Conservation (phyloP, 202 grass and related monocot genomes). For the Hordeum pubiflorum region DNA sequence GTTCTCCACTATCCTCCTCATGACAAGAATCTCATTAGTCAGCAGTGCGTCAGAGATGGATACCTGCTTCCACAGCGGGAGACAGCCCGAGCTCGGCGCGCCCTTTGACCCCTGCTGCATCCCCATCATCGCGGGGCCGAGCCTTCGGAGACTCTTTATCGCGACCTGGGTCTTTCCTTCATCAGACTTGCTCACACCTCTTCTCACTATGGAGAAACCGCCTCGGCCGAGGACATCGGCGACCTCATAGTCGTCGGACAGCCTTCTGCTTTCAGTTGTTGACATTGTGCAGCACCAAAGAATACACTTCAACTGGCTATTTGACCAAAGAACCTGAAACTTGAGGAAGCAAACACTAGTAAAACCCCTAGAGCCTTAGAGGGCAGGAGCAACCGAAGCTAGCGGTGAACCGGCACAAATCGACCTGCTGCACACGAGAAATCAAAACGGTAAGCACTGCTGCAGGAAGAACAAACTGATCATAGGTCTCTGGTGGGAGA, state of each 20-base stretch:
- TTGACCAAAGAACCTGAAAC: background rate
- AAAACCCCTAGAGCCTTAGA: background rate
- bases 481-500: background rate
- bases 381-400: background rate
- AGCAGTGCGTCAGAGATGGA: slow-evolving; percentile 62
- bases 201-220: slow-evolving; percentile 62
- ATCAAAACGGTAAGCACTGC: background rate
- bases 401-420: background rate
- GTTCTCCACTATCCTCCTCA: slow-evolving; percentile 66
- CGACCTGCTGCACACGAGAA: background rate
- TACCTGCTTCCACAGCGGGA: slow-evolving; percentile 51
- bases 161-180: slow-evolving; percentile 38
- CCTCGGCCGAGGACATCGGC: slow-evolving; percentile 51
- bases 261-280: slow-evolving; percentile 37
- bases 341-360: background rate
- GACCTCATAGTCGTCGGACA: slow-evolving; percentile 56
- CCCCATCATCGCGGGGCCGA: slow-evolving; percentile 29
- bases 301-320: background rate
- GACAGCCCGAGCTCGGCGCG: background rate
- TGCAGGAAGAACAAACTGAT: background rate
- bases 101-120: slow-evolving; percentile 26
- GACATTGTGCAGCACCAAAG: slow-evolving; percentile 30
- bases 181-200: slow-evolving; percentile 43
- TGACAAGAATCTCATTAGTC: slow-evolving; percentile 60
- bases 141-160: slow-evolving; percentile 55